A percentile compares a stretch with the other conserved stretches of the same genome.
These are phyloP conservation scores for Epichloe bromicola DNA, from an alignment of 2,329 filamentous ascomycete genomes.

Conservation along the genomic window DNA sequence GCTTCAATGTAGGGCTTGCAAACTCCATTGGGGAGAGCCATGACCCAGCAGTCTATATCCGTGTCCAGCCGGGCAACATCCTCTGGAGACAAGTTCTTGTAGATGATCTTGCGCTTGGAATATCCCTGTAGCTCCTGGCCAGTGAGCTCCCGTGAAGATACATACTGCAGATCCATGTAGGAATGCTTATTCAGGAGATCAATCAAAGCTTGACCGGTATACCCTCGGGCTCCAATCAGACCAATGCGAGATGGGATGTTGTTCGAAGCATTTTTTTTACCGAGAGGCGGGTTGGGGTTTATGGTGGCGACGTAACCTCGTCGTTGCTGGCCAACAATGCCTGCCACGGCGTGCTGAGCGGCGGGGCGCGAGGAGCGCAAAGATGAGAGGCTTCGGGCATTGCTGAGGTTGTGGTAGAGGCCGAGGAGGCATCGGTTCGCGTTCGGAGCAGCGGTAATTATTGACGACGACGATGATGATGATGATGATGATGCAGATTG, in stretches of 20 bases:
- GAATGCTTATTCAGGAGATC: slow-evolving; percentile 78
- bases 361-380: background rate
- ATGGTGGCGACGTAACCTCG: background rate
- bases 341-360: background rate
- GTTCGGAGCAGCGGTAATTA: background rate
- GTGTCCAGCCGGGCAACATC: slow-evolving; percentile 78
- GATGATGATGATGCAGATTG: background rate
- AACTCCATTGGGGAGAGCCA: slow-evolving; percentile 91
- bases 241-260: slow-evolving; percentile 65
- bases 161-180: slow-evolving; percentile 77
- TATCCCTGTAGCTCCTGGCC: slow-evolving; percentile 85
- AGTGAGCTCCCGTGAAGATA: slow-evolving; percentile 83
- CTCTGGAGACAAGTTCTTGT: slow-evolving; percentile 79
- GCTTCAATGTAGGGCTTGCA: slow-evolving; percentile 92
- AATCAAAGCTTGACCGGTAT: slow-evolving; percentile 48
- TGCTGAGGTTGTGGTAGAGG: background rate
- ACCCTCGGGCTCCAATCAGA: slow-evolving; percentile 82
- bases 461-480: background rate
- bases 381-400: background rate
- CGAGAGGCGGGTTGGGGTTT: slow-evolving; percentile 51
- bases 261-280: slow-evolving; percentile 77
- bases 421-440: background rate
- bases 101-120: slow-evolving; percentile 78
- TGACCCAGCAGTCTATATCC: slow-evolving; percentile 89
- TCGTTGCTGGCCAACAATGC: background rate